Evolutionary conservation across 768 basidiomycete species (phyloP).

Genomic region (Termitomyces sp.): DNA sequence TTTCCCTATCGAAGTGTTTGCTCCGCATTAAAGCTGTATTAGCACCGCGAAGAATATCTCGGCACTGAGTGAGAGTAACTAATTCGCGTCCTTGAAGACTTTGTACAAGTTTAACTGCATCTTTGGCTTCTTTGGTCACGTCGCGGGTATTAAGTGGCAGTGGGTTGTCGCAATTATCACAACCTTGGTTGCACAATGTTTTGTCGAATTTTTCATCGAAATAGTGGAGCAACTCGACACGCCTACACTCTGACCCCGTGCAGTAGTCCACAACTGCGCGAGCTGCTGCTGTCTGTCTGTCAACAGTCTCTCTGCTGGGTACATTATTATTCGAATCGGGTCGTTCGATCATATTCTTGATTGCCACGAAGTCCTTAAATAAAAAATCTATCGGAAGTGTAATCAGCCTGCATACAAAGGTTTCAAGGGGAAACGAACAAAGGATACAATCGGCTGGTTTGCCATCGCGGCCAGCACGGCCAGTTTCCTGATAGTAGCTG

Average conservation of each 20-base stretch:
- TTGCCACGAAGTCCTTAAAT: constrained; percentile 49
- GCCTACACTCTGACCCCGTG: constrained; percentile 80
- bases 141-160: constrained; percentile 45
- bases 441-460: constrained; percentile 79
- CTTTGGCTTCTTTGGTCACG: constrained; percentile 52
- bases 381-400: constrained; percentile 51
- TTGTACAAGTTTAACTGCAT: constrained; percentile 56
- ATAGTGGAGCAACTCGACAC: constrained; percentile 81
- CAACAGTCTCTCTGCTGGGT: constrained; percentile 49
- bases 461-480: constrained; percentile 92
- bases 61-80: constrained; percentile 57
- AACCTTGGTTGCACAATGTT: constrained; percentile 58
- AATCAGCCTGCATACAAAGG: constrained; percentile 2
- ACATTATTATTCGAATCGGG: constrained; percentile 36
- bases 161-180: constrained; percentile 76
- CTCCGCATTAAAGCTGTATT: constrained; percentile 40
- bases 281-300: constrained; percentile 61
- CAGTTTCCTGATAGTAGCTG: constrained; percentile 94
- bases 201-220: constrained; percentile 81
- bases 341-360: constrained; percentile 59
- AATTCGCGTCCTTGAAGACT: constrained; percentile 38
- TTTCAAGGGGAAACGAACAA: constrained; percentile 44
- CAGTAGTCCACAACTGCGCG: constrained; percentile 77
- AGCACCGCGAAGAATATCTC: constrained; percentile 63
- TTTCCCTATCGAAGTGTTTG: constrained; percentile 42